Conservation (phyloP, 768 basidiomycete species). For the Lactarius hengduanensis region DNA sequence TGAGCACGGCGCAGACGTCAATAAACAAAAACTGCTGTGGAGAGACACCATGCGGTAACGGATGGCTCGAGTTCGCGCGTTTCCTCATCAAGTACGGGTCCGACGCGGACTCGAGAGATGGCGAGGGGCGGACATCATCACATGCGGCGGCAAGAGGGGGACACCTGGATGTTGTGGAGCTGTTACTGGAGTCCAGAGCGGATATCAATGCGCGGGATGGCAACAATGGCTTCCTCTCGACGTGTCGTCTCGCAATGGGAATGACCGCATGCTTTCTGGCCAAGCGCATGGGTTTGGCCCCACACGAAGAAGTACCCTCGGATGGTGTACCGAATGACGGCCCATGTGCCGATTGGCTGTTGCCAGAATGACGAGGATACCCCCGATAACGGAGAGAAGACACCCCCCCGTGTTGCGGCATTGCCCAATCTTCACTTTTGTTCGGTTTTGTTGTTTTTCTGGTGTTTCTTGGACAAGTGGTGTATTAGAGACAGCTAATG, state of each 20-base stretch:
- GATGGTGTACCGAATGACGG: no score
- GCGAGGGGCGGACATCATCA: background rate
- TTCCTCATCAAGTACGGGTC: background rate
- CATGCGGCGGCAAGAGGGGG: background rate
- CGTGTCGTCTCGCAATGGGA: background rate
- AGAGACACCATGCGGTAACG: background rate
- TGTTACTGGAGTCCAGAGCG: background rate
- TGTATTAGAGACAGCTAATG: no score
- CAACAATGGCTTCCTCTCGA: background rate
- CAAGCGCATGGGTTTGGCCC: background rate
- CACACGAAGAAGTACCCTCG: no score
- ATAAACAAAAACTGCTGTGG: background rate
- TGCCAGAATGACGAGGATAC: no score
- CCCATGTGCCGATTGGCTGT: no score
- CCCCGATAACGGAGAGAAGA: no score
- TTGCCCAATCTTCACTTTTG: no score
- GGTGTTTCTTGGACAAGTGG: no score
- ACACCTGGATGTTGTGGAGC: background rate
- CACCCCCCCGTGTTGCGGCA: no score
- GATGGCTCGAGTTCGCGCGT: background rate
- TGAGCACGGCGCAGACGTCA: background rate
- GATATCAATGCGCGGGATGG: background rate
- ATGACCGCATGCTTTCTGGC: background rate
- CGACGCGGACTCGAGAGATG: background rate
- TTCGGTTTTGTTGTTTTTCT: no score